Evolutionary conservation across 1,139 yeast species (phyloP), one percentile per base, ranked within the genome.

Genomic region (Sugiyamaella neomexicana): DNA sequence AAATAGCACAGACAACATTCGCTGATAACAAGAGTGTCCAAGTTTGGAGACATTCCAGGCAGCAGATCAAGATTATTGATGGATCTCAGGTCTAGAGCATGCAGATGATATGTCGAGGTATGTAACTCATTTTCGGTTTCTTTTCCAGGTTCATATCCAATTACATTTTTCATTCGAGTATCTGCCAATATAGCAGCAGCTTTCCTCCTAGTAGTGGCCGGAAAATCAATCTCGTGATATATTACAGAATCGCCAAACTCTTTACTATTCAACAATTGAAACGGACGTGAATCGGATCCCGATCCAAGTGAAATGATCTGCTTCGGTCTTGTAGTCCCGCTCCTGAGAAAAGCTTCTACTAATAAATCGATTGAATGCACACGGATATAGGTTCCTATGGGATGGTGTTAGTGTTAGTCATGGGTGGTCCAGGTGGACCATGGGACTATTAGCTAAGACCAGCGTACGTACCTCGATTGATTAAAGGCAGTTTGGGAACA

Each of bases 1-100:
- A 89, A 69, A 66, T 93, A 93, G 67, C 98, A 93, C 32, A 93
- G 74, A 48, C 91, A 91, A 71, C 98, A 93, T 69, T 93, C 99
- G 55, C 96, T 85, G 27, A 93, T 72, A 1, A 91, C 72, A 8
- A 93, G 66, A 0, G 97, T 89, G 1, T 95, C 95, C 9, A 40
- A 16, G n/a, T 40, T 44, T 1, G 66, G 47, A 54, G 77, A 76
- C 36, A 83, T 61, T 3, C 68, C 69, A 1, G 54, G 50, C 10
- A 67, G 59, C 1, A 60, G 42, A 6, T 29, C 32, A 1, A 54
- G 47, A 12, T 58, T 46, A 2, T 45, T 52, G 10, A 71, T 49
- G 2, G 58, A 51, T 10, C 91, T 72, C 46, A 87, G 69, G 65
- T 87, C 95, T 12, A 70, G 58, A 0, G 85, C 83, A 52, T 79